Percentiles rank a stretch among this genome's conserved stretches.
These are phyloP conservation scores for Flaveria bidentis DNA, from an alignment of 129 eudicot genomes.

Conservation along the genomic window DNA sequence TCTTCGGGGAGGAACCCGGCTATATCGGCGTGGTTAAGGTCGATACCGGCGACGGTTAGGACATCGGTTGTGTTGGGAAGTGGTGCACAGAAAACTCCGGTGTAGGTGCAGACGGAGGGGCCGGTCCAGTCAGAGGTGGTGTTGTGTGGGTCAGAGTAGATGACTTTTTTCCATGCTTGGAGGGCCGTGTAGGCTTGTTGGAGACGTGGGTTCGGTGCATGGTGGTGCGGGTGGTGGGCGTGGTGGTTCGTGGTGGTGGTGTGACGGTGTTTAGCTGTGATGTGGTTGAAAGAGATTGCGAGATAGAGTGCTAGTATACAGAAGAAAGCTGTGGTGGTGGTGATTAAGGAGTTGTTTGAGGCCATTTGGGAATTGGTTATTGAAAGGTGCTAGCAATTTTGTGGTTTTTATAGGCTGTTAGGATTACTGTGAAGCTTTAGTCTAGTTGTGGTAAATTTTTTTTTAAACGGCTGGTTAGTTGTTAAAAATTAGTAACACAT, in stretches of 20 bases:
- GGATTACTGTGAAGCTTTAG: constrained; percentile 6
- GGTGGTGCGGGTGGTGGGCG: constrained; percentile 23
- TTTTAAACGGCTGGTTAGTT: too few species aligned
- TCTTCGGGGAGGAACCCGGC: constrained; percentile 72
- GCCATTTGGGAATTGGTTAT: constrained; percentile 41
- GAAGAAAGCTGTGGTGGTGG: constrained; percentile 37
- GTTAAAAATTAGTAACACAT: too few species aligned
- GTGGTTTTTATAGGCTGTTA: constrained; percentile 23
- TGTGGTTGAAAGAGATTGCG: constrained; percentile 35
- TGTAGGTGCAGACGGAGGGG: constrained; percentile 71
- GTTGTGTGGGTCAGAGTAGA: constrained; percentile 72
- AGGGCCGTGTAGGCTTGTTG: constrained; percentile 66
- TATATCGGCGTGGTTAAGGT: constrained; percentile 68
- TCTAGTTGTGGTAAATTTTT: too few species aligned
- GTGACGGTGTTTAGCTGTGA: constrained; percentile 45
- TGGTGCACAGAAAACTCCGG: constrained; percentile 62
- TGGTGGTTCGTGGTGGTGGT: constrained; percentile 35
- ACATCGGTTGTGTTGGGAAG: constrained; percentile 39
- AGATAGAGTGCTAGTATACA: constrained; percentile 41
- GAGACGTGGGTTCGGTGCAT: constrained; percentile 46
- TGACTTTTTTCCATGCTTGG: constrained; percentile 79
- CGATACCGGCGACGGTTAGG: constrained; percentile 62
- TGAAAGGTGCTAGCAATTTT: constrained; percentile 1
- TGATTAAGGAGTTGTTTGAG: constrained; percentile 33
- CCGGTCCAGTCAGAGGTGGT: constrained; percentile 73